These are phyloP conservation scores for Arxiozyma bovina DNA, from an alignment of 1,139 yeast species.

Conservation along the genomic window DNA sequence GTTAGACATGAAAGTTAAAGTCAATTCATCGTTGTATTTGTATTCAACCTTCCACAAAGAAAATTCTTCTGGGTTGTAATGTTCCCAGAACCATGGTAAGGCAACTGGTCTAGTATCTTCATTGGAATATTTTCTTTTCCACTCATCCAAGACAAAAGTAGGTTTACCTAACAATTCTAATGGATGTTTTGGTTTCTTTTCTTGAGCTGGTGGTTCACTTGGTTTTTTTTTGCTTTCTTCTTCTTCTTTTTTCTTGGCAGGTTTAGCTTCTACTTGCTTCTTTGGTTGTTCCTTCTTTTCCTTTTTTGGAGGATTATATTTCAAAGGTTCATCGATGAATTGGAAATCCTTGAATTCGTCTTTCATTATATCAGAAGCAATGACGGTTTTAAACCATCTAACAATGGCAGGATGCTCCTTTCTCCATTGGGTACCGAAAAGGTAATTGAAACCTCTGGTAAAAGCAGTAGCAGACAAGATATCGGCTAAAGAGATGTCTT, in stretches of 20 bases:
- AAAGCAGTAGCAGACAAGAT: conserved; percentile 52
- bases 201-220: conserved; percentile 33
- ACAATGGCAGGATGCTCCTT: conserved; percentile 59
- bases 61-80: conserved; percentile 88
- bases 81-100: conserved; percentile 97
- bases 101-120: conserved; percentile 94
- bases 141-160: conserved; percentile 71
- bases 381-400: conserved; percentile 82
- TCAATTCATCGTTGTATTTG: conserved; percentile 97
- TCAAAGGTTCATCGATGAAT: conserved; percentile 56
- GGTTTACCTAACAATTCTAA: conserved; percentile 73
- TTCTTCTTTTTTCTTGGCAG: conserved; percentile 27
- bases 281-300: conserved; percentile 29
- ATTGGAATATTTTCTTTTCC: conserved; percentile 97
- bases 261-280: conserved; percentile 10
- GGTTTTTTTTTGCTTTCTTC: conserved; percentile 33
- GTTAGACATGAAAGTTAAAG: conserved; percentile 96
- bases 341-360: conserved; percentile 41
- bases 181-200: conserved; percentile 81
- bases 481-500: conserved; percentile 82
- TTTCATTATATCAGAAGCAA: conserved; percentile 46
- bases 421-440: conserved; percentile 76
- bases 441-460: conserved; percentile 54
- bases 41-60: conserved; percentile 92
- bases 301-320: conserved; percentile 57